A percentile compares a stretch with the other conserved stretches of the same genome.
Evolutionary conservation across 805 yeast genomes (phyloP).

Genomic region (Spathaspora girioi): DNA sequence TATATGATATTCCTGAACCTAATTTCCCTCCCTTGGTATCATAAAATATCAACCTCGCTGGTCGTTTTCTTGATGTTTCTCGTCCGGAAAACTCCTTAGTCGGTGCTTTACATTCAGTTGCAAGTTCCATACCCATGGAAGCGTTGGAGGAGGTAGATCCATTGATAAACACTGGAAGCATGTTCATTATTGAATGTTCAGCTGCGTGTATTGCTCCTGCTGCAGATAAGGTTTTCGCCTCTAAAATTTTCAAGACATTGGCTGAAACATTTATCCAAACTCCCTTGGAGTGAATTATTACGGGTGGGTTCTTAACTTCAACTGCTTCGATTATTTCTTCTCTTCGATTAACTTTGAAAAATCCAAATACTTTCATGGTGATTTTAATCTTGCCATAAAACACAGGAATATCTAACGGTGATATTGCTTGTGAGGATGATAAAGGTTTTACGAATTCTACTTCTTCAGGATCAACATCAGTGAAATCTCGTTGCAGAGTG

Average conservation of each 20-base stretch:
- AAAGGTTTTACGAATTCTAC: slow-evolving; percentile 62
- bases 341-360: slow-evolving; percentile 75
- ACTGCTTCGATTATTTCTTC: slow-evolving; percentile 87
- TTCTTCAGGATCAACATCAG: slow-evolving; percentile 85
- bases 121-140: slow-evolving; percentile 50
- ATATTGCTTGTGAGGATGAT: slow-evolving; percentile 29
- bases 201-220: slow-evolving; percentile 98
- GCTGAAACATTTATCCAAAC: slow-evolving; percentile 87
- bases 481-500: slow-evolving; percentile 86
- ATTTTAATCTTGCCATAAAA: slow-evolving; percentile 73
- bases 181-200: slow-evolving; percentile 81
- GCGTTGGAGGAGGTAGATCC: slow-evolving; percentile 41
- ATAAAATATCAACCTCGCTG: slow-evolving; percentile 80
- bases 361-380: slow-evolving; percentile 84
- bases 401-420: slow-evolving; percentile 47
- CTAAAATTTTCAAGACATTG: slow-evolving; percentile 55
- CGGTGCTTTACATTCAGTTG: slow-evolving; percentile 96
- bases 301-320: slow-evolving; percentile 88
- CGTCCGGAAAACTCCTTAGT: slow-evolving; percentile 87
- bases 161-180: slow-evolving; percentile 68
- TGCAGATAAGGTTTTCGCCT: slow-evolving; percentile 54
- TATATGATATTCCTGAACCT: slow-evolving; percentile 77
- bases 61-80: slow-evolving; percentile 70
- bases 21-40: slow-evolving; percentile 79
- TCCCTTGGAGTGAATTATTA: slow-evolving; percentile 66